Evolutionary conservation across 2,329 filamentous ascomycete genomes (phyloP).

Genomic region (Zymoseptoria pseudotritici): DNA sequence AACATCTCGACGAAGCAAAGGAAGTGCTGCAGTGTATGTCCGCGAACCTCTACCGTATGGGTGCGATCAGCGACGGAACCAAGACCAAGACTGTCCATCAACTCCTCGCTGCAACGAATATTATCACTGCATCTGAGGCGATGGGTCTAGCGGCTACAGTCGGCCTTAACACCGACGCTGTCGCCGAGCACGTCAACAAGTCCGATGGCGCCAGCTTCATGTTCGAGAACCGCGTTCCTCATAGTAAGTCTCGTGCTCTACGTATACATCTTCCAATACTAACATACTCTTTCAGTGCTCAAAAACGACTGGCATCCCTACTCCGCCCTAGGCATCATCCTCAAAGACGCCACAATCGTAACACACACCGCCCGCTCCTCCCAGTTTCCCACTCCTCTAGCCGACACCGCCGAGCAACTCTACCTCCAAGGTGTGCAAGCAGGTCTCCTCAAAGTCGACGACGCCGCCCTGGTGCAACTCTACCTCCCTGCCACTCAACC

Average conservation of each 20-base stretch:
- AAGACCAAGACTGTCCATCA: constrained; percentile 55
- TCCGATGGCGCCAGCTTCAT: constrained; percentile 44
- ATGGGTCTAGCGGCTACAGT: constrained; percentile 50
- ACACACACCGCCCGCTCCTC: constrained; percentile 54
- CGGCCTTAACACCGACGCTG: constrained; percentile 44
- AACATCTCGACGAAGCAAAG: constrained; percentile 48
- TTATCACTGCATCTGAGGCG: constrained; percentile 48
- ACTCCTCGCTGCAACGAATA: constrained; percentile 52
- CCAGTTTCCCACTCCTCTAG: constrained; percentile 55
- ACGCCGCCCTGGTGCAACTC: constrained; percentile 49
- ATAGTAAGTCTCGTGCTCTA: constrained; percentile 15
- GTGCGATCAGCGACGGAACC: constrained; percentile 46
- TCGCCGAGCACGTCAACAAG: constrained; percentile 42
- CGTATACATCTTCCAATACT: neutral
- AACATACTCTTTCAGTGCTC: constrained; percentile 32
- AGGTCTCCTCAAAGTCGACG: constrained; percentile 50
- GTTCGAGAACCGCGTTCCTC: constrained; percentile 50
- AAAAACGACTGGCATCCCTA: constrained; percentile 43
- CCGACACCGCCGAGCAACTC: constrained; percentile 56
- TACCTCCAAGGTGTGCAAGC: constrained; percentile 54
- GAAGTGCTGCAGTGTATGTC: constrained; percentile 58
- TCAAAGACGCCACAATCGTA: constrained; percentile 54
- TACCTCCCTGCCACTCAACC: constrained; percentile 35
- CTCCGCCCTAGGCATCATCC: constrained; percentile 40
- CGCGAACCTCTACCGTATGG: constrained; percentile 54